Base-by-base conservation (phyloP, 1,139 yeast species). In the Hansenula lynferdii region DNA sequence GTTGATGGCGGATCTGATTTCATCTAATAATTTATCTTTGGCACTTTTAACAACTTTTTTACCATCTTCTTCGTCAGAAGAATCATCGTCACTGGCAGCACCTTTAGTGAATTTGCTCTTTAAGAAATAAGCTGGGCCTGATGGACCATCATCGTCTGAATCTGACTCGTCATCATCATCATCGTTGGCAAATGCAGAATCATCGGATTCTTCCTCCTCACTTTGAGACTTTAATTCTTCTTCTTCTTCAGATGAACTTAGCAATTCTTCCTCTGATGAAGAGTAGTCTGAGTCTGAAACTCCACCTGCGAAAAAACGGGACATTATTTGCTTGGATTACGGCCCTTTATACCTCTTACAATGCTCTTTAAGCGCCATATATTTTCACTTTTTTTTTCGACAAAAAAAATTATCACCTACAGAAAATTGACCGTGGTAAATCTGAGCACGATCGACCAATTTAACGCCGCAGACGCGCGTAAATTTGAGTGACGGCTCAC, bases 11-110 rank as follows among this genome's bases (percentile, higher is more conserved):
- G 72, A 71, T 53, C 77, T 82, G 68, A 92, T 76, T 62, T 92
- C 98, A 60, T 89, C 97, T 50, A 87, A 61, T 46, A 90, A 72
- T 67, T 90, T 94, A 51, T 90, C 97, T 67, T 85, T 87, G 42
- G 97, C 96, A 43, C 94, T 80, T 66, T 85, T 90, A 53, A 92
- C 97, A 35, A 89, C 87, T 56, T 83, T 85, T 62, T 81, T 83
- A 48, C 78, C 81, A 45, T 80, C 86, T 36, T 77, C 83, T 38
- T 68, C 74, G 44, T 80, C 86, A 45, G 78, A 85, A 35, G 74
- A 68, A 26, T 59, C 73, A 47, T 64, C 61, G 25, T 25, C 44
- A 31, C 44, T 36, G 27, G 48, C 52, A 33, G 61, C 60, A 41
- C 60, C 55, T 51, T 63, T 56, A 49, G 64, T 54, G 41, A 60